Conservation (phyloP, 73 alveolate genomes). For the Tetrahymena malaccensis region DNA sequence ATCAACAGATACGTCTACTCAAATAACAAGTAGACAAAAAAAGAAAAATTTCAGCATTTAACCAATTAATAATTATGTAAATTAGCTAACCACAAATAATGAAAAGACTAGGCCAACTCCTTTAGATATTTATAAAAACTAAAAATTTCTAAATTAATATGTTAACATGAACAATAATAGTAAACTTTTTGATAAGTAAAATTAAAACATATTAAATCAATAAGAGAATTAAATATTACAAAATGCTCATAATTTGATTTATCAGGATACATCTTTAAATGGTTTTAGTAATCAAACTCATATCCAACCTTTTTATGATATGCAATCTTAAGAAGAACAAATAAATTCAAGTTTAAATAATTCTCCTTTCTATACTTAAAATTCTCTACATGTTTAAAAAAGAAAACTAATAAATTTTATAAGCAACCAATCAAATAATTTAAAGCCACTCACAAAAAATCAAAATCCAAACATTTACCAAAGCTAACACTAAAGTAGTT, state of each 20-base stretch:
- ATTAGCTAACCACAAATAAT: neutral
- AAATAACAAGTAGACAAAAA: neutral
- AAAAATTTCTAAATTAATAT: neutral
- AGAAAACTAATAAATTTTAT: neutral
- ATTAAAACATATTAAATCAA: neutral
- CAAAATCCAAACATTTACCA: neutral
- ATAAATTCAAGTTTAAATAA: neutral
- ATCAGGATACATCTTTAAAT: neutral
- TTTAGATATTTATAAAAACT: neutral
- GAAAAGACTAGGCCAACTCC: neutral
- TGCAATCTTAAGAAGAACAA: neutral
- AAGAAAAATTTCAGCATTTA: neutral
- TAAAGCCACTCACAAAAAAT: neutral
- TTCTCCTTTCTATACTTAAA: neutral
- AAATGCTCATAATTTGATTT: no score
- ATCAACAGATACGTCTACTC: neutral
- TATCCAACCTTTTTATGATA: neutral
- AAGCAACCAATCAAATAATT: neutral
- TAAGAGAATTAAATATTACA: no score
- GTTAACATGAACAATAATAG: neutral
- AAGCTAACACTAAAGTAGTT: neutral
- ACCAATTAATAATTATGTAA: neutral
- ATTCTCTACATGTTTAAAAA: neutral
- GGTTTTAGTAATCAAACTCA: neutral
- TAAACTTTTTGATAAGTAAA: neutral